Evolutionary conservation across 2,329 filamentous ascomycete species (phyloP).

Genomic region (Colletotrichum graminicola): DNA sequence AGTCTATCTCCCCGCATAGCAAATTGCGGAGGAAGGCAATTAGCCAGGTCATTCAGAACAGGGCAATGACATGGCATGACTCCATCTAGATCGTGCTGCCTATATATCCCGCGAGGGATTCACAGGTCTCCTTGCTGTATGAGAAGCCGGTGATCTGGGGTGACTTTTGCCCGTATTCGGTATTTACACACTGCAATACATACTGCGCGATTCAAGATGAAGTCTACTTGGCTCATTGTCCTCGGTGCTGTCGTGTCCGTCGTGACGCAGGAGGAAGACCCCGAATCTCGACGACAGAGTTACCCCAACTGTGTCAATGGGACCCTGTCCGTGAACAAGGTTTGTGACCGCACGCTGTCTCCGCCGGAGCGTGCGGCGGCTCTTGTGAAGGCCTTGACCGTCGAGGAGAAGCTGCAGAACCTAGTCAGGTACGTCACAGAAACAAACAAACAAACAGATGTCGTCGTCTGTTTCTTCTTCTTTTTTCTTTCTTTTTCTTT

Average conservation of each 20-base stretch:
- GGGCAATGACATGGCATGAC: not conserved
- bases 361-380: not conserved
- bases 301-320: not conserved
- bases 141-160: not conserved
- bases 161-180: not conserved
- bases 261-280: not conserved
- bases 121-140: not conserved
- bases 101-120: not conserved
- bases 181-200: not conserved
- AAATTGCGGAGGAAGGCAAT: not conserved
- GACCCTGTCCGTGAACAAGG: not conserved
- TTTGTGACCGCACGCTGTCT: not conserved
- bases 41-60: not conserved
- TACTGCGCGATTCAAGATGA: not conserved
- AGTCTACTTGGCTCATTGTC: not conserved
- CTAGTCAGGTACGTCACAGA: not conserved
- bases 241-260: not conserved
- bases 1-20: not conserved
- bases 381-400: not conserved
- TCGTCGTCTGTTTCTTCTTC: too few relatives aligned
- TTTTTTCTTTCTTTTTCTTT: not conserved
- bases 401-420: conserved; percentile 12
- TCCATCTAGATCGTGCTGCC: not conserved
- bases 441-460: not conserved
- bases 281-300: not conserved